Conservation (phyloP, 306 rosid species). For the Clitoria ternatea region DNA sequence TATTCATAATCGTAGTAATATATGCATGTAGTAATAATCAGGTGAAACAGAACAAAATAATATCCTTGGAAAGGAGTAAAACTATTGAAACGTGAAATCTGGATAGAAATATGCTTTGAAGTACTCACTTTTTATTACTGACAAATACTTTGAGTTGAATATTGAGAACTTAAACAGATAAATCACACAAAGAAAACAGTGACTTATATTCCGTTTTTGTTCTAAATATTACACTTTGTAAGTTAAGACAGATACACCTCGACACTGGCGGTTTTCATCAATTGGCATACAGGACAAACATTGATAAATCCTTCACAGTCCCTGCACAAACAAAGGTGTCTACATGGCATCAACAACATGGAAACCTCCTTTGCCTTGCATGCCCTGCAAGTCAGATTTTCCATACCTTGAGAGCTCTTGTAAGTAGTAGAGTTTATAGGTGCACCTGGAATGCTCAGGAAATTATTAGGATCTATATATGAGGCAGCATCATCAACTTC, state of each 20-base stretch:
- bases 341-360: constrained; percentile 83
- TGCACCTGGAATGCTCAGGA: constrained; percentile 35
- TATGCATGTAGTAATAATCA: background rate
- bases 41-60: background rate
- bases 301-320: constrained; percentile 64
- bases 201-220: constrained; percentile 12
- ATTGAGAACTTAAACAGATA: background rate
- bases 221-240: constrained; percentile 12
- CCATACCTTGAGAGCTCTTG: constrained; percentile 39
- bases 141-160: constrained; percentile 14
- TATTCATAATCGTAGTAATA: background rate
- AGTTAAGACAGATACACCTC: constrained; percentile 66
- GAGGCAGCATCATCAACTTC: constrained; percentile 82
- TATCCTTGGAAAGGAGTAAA: background rate
- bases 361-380: constrained; percentile 83
- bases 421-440: constrained; percentile 22
- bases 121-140: constrained; percentile 6
- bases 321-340: constrained; percentile 87
- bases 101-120: background rate
- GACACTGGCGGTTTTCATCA: constrained; percentile 65
- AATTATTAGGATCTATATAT: constrained; percentile 56
- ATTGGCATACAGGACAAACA: constrained; percentile 79
- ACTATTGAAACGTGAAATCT: background rate
- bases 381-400: constrained; percentile 50
- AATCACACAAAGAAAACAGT: constrained; percentile 22